phyloP scores from a whole-genome alignment of 257 asterid species.

The Avicennia marina region DNA sequence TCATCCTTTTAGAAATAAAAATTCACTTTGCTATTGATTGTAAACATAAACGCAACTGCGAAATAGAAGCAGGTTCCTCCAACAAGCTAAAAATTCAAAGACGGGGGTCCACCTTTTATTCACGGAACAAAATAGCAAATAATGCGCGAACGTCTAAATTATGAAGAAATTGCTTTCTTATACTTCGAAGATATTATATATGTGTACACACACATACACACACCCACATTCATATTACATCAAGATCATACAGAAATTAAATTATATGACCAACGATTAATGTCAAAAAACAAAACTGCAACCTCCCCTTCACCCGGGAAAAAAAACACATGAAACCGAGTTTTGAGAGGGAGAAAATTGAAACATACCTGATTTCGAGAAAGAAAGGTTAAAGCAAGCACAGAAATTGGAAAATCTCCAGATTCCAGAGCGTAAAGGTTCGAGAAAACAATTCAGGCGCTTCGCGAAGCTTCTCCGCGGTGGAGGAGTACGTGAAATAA shows the following conservation, averaged over 20 bases:
- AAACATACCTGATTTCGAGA: constrained; percentile 6
- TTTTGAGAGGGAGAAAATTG: background rate
- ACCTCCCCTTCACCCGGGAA: background rate
- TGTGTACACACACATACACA: no score
- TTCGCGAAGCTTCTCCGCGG: constrained; percentile 22
- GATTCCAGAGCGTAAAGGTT: background rate
- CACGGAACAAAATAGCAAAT: constrained; percentile 8
- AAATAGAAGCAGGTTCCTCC: background rate
- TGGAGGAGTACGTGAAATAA: no score
- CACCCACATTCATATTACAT: no score
- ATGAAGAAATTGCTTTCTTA: background rate
- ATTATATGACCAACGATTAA: background rate
- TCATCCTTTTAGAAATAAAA: background rate
- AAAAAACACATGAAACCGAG: constrained; percentile 1
- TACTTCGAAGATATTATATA: no score
- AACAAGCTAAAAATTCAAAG: no score
- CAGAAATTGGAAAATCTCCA: background rate
- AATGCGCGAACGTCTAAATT: background rate
- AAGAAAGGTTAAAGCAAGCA: background rate
- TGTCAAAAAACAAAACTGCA: background rate
- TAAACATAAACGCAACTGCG: no score
- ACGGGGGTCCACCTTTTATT: background rate
- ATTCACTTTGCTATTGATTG: background rate
- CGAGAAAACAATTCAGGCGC: constrained; percentile 10
- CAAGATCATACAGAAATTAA: background rate